phyloP scores from a whole-genome alignment of 305 asterid species.

The Vinca major region DNA sequence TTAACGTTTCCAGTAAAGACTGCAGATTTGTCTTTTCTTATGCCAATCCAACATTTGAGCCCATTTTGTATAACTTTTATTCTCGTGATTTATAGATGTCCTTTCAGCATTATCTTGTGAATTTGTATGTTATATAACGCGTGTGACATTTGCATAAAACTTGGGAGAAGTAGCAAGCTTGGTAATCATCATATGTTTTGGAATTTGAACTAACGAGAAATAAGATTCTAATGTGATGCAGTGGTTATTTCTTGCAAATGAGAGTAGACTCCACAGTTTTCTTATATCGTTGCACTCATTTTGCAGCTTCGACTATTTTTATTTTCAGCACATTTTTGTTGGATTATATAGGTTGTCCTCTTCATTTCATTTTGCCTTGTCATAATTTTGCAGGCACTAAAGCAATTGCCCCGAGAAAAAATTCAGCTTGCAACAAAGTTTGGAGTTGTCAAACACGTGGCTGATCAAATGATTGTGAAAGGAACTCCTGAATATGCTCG shows the following conservation, averaged over 20 bases:
- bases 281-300: neutral
- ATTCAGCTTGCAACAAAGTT: constrained; percentile 45
- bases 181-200: neutral
- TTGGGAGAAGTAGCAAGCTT: neutral
- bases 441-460: constrained; percentile 22
- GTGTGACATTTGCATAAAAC: neutral
- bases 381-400: constrained; percentile 29
- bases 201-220: neutral
- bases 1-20: too few relatives aligned
- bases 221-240: neutral
- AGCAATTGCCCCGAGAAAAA: constrained; percentile 33
- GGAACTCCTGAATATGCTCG: constrained; percentile 42
- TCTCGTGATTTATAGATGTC: neutral
- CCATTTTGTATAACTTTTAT: neutral
- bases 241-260: neutral
- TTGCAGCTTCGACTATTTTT: neutral
- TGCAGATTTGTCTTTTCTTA: neutral
- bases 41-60: neutral
- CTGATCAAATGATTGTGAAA: constrained; percentile 15
- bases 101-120: neutral
- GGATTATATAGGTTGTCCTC: neutral
- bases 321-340: neutral
- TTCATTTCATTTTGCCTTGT: neutral
- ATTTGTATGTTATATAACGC: neutral
- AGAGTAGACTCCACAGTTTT: neutral